Percentiles rank a stretch among this genome's conserved stretches.
phyloP scores from a whole-genome alignment of 805 yeast genomes.

The Pichia membranifaciens region DNA sequence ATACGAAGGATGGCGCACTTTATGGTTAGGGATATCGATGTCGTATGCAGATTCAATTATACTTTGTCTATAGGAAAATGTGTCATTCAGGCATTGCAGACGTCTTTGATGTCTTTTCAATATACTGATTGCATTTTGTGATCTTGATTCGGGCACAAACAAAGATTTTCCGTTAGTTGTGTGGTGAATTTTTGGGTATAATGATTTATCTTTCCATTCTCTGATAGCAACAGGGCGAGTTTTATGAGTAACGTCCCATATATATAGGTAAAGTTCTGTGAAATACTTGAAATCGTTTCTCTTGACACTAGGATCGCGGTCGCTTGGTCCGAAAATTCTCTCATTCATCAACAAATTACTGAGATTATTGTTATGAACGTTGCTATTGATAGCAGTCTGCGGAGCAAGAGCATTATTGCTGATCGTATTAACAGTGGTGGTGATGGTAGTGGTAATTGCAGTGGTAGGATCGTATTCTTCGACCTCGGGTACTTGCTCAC shows the following conservation, averaged over 20 bases:
- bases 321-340: conserved; percentile 78
- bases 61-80: conserved; percentile 29
- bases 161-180: conserved; percentile 77
- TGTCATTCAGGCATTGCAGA: conserved; percentile 26
- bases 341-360: conserved; percentile 75
- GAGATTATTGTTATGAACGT: conserved; percentile 27
- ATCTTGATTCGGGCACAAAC: conserved; percentile 55
- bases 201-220: conserved; percentile 60
- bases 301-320: conserved; percentile 79
- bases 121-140: conserved; percentile 13
- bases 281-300: conserved; percentile 83
- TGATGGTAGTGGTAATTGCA: background rate
- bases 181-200: conserved; percentile 52
- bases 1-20: conserved; percentile 13
- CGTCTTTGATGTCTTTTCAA: conserved; percentile 28
- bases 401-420: background rate
- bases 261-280: conserved; percentile 64
- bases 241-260: conserved; percentile 72
- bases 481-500: conserved; percentile 31
- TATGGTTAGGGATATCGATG: background rate
- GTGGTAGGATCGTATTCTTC: conserved; percentile 1
- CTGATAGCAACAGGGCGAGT: conserved; percentile 76
- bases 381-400: background rate
- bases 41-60: conserved; percentile 25
- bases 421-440: background rate